Percentiles rank a stretch among this genome's conserved stretches.
Conservation (phyloP, 2,329 filamentous ascomycete species). For the Penicillium sp. region DNA sequence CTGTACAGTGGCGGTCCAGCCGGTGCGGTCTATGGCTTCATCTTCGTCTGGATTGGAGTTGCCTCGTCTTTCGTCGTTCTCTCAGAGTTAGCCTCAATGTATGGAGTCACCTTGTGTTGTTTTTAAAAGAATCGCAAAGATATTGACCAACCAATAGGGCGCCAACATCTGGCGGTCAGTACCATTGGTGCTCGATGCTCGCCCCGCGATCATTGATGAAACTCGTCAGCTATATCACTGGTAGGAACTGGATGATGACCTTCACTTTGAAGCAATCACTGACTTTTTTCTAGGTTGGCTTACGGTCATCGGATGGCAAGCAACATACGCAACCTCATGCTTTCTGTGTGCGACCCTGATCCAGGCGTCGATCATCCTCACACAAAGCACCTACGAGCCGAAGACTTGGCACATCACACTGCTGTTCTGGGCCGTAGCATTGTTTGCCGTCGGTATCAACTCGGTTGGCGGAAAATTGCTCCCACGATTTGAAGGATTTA, state of each 20-base stretch:
- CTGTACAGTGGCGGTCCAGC: constrained; percentile 35
- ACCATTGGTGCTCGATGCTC: constrained; percentile 47
- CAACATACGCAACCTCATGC: constrained; percentile 40
- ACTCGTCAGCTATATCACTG: constrained; percentile 43
- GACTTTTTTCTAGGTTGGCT: constrained; percentile 38
- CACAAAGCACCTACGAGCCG: constrained; percentile 37
- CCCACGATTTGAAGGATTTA: constrained; percentile 52
- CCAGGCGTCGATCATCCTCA: constrained; percentile 43
- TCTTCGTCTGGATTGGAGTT: constrained; percentile 37
- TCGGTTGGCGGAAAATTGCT: constrained; percentile 46
- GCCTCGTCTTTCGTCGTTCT: constrained; percentile 31
- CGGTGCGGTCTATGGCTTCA: constrained; percentile 36
- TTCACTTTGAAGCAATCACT: not conserved
- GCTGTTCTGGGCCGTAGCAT: constrained; percentile 48
- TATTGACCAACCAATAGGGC: constrained; percentile 22
- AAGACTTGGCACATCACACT: constrained; percentile 55
- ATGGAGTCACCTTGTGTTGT: not conserved
- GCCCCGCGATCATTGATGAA: constrained; percentile 39
- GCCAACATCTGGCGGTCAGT: constrained; percentile 41
- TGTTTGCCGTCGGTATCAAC: constrained; percentile 47
- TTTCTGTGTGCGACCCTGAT: constrained; percentile 38
- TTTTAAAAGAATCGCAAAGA: not conserved
- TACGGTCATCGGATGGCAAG: constrained; percentile 48
- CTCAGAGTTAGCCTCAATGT: constrained; percentile 40
- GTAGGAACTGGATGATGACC: constrained; percentile 10